Conservation (phyloP, 495 filamentous ascomycete species). For the Lepidopterella palustris region DNA sequence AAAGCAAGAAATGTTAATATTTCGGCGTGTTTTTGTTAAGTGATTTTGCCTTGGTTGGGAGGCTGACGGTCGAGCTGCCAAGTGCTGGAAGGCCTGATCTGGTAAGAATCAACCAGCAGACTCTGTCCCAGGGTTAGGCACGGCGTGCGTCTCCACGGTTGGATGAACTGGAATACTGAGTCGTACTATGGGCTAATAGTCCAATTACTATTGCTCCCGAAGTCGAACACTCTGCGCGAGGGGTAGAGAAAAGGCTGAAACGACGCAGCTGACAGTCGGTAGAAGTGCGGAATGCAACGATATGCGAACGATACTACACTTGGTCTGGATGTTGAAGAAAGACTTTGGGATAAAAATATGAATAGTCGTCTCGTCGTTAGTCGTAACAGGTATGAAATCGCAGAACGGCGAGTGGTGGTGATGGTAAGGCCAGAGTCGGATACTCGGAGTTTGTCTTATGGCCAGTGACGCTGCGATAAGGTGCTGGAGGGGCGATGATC, state of each 20-base stretch:
- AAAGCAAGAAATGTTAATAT: neutral
- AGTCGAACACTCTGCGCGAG: neutral
- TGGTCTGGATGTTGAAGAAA: neutral
- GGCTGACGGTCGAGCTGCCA: constrained; percentile 17
- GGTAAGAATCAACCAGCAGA: constrained; percentile 6
- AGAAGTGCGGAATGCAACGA: constrained; percentile 16
- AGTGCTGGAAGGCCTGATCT: constrained; percentile 10
- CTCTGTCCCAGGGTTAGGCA: constrained; percentile 3
- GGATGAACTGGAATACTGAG: neutral
- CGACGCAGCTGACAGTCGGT: constrained; percentile 16
- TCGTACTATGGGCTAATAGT: neutral
- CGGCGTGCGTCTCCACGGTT: constrained; percentile 3
- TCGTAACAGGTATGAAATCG: constrained; percentile 5
- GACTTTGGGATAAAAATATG: neutral
- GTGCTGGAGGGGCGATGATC: constrained; percentile 27
- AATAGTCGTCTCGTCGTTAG: constrained; percentile 14
- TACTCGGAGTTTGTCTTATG: constrained; percentile 21
- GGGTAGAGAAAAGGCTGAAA: constrained; percentile 22
- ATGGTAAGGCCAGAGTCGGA: constrained; percentile 10
- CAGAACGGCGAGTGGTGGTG: constrained; percentile 1
- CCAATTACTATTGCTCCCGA: neutral
- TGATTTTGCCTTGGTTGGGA: constrained; percentile 4
- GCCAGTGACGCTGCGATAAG: constrained; percentile 29
- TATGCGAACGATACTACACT: constrained; percentile 16
- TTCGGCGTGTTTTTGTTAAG: neutral